These are phyloP conservation scores for Ramalina intermedia DNA, from an alignment of 495 filamentous ascomycete species.

Conservation along the genomic window DNA sequence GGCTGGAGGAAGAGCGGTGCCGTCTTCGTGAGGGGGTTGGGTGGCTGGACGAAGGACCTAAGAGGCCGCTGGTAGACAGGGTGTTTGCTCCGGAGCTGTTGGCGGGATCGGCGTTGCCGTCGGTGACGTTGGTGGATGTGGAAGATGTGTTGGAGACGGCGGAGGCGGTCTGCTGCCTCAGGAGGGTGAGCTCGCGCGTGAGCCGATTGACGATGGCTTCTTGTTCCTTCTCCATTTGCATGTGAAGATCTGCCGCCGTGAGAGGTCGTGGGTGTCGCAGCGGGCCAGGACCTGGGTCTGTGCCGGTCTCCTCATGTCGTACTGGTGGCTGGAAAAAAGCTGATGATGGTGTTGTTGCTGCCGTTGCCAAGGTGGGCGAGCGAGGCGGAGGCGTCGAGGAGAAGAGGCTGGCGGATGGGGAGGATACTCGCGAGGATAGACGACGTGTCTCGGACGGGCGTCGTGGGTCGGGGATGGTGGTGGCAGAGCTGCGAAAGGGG, in stretches of 20 bases:
- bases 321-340: not conserved
- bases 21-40: constrained; percentile 41
- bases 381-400: constrained; percentile 15
- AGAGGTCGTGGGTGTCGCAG: constrained; percentile 70
- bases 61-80: constrained; percentile 11
- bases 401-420: constrained; percentile 26
- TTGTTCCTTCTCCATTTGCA: constrained; percentile 82
- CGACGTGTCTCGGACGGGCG: constrained; percentile 34
- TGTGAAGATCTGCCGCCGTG: constrained; percentile 74
- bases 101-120: constrained; percentile 33
- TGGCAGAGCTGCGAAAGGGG: constrained; percentile 31
- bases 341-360: not conserved
- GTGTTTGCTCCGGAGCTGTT: constrained; percentile 28
- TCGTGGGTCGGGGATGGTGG: constrained; percentile 29
- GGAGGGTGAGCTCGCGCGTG: constrained; percentile 65
- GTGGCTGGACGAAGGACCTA: constrained; percentile 21
- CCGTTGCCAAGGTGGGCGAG: constrained; percentile 16
- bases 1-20: constrained; percentile 49
- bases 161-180: constrained; percentile 70
- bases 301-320: constrained; percentile 36
- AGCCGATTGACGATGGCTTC: constrained; percentile 92
- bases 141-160: constrained; percentile 71
- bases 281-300: constrained; percentile 49
- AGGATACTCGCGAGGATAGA: constrained; percentile 32
- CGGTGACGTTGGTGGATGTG: constrained; percentile 46